These are phyloP conservation scores for Cercospora sesami DNA, from an alignment of 2,329 filamentous ascomycete species.

Conservation along the genomic window DNA sequence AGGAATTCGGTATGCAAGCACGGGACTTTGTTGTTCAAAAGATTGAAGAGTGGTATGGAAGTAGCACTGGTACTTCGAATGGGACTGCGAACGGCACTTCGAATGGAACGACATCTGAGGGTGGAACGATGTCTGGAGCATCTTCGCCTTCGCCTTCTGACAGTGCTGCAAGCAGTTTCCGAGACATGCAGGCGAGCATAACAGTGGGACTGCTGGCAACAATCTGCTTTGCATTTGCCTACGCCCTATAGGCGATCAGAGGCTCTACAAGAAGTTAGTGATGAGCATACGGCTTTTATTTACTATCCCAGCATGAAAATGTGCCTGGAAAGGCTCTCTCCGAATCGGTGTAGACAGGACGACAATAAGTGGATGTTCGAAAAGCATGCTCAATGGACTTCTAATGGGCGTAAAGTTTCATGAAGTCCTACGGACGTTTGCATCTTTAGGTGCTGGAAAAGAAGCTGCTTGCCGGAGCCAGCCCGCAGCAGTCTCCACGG, in stretches of 20 bases:
- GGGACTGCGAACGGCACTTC: constrained; percentile 5
- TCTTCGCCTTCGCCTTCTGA: neutral
- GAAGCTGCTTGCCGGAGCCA: neutral
- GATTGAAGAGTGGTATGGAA: constrained; percentile 17
- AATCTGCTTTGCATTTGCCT: neutral
- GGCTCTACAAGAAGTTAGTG: neutral
- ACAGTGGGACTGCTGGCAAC: neutral
- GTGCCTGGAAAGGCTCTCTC: neutral
- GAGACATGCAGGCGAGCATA: neutral
- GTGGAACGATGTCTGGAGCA: neutral
- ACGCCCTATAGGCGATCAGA: neutral
- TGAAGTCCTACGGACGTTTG: neutral
- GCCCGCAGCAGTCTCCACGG: neutral
- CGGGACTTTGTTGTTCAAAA: constrained; percentile 20
- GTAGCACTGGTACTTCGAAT: neutral
- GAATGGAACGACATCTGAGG: neutral
- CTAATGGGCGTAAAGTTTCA: neutral
- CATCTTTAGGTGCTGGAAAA: neutral
- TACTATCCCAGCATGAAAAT: neutral
- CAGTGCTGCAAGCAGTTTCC: neutral
- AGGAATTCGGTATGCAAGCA: constrained; percentile 22
- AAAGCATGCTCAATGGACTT: neutral
- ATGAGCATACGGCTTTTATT: neutral
- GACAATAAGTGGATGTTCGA: neutral
- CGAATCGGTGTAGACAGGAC: neutral